These are phyloP conservation scores for Coleophoma eucalyptorum DNA, from an alignment of 2,329 filamentous ascomycete species.

Conservation along the genomic window DNA sequence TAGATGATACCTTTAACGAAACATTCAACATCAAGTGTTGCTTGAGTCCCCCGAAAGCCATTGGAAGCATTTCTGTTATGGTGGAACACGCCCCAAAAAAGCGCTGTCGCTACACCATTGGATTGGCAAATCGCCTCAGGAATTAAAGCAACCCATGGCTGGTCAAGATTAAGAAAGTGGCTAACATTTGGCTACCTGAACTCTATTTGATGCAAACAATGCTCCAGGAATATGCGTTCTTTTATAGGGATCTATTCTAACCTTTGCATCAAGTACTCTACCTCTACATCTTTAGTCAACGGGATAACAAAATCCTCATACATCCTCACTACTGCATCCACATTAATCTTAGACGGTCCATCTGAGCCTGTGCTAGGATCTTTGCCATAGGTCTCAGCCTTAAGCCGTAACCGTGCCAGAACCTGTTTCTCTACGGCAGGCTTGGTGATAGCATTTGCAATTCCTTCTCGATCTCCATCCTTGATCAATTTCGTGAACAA, in stretches of 20 bases:
- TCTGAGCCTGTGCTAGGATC: slow-evolving; percentile 68
- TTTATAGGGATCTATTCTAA: slow-evolving; percentile 34
- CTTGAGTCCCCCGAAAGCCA: no score
- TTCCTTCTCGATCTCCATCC: slow-evolving; percentile 72
- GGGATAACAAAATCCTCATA: slow-evolving; percentile 94
- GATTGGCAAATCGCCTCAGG: no score
- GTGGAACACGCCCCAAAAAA: no score
- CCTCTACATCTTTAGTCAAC: slow-evolving; percentile 95
- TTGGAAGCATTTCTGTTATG: no score
- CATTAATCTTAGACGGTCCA: slow-evolving; percentile 78
- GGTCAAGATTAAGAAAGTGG: background rate
- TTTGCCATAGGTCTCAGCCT: slow-evolving; percentile 90
- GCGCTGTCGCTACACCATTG: no score
- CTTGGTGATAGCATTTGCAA: slow-evolving; percentile 89
- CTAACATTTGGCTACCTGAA: background rate
- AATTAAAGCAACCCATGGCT: no score
- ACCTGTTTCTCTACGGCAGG: slow-evolving; percentile 86
- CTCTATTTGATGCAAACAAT: background rate
- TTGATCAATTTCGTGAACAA: slow-evolving; percentile 80
- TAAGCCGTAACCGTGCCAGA: slow-evolving; percentile 77
- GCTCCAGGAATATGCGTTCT: background rate
- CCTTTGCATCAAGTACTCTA: slow-evolving; percentile 96
- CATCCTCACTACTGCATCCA: slow-evolving; percentile 85
- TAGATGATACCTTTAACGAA: slow-evolving; percentile 19
- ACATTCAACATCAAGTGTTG: slow-evolving; percentile 1